A percentile compares a stretch with the other conserved stretches of the same genome.
phyloP scores from a whole-genome alignment of 306 rosid genomes.

The Amphicarpaea edgeworthii region DNA sequence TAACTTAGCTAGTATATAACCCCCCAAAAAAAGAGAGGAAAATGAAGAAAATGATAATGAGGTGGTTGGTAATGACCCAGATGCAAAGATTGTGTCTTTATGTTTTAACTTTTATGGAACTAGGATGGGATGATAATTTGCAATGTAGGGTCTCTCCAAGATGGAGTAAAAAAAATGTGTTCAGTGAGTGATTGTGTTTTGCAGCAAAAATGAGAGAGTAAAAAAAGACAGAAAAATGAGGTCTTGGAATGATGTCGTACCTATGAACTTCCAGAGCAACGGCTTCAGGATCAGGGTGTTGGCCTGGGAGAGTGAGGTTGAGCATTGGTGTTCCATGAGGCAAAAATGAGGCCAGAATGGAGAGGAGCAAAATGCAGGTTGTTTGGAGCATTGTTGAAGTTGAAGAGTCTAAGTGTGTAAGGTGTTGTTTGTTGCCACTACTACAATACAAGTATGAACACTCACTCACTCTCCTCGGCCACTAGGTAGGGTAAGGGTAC shows the following conservation, averaged over 20 bases:
- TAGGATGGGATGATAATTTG: not conserved
- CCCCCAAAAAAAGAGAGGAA: not conserved
- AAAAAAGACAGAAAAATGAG: not conserved
- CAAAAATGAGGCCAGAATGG: slow-evolving; percentile 47
- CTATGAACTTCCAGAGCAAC: slow-evolving; percentile 76
- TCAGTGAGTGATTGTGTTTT: not conserved
- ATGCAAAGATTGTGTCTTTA: not conserved
- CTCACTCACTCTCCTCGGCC: slow-evolving; percentile 22
- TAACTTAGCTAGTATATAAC: not conserved
- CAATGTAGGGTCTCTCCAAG: slow-evolving; percentile 11
- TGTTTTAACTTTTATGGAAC: not conserved
- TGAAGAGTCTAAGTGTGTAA: not conserved
- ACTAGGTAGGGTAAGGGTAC: no score
- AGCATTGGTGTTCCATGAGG: slow-evolving; percentile 49
- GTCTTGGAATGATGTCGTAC: slow-evolving; percentile 37
- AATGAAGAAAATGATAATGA: not conserved
- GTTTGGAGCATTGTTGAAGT: slow-evolving; percentile 59
- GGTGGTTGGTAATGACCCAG: not conserved
- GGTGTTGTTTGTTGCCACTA: not conserved
- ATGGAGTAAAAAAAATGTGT: not conserved
- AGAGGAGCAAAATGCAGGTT: slow-evolving; percentile 66
- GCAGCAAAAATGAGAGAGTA: not conserved
- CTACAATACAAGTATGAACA: not conserved
- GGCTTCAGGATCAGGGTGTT: slow-evolving; percentile 82
- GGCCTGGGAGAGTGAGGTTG: slow-evolving; percentile 85